Evolutionary conservation across 768 basidiomycete species (phyloP), one percentile per base, ranked within the genome.

Genomic region (Mycena haematopus): DNA sequence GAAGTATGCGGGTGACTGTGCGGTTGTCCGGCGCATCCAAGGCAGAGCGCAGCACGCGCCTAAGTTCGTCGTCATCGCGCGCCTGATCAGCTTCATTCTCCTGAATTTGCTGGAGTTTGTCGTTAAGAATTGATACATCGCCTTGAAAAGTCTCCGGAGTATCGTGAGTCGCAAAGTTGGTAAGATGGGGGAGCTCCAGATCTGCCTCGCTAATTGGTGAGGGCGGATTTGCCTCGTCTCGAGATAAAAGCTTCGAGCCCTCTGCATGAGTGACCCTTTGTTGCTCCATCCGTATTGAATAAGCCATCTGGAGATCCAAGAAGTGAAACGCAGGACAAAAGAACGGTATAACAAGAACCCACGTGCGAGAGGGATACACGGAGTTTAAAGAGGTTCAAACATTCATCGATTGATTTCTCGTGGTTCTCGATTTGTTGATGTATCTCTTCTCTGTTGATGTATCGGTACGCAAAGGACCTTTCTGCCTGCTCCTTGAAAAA

Each of bases 381-480:
- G 29, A 62, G 17, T 1, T 40, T 11, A 14, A 85, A 85, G 63
- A 82, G 70, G 24, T 63, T 64, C 29, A 84, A 62, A 10, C 79
- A 80, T 44, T 85, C 82, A 17, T 71, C 74, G 35, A 88, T 75
- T 2, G 75, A 73, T 7, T 76, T 69, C 42, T 83, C 78, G 31
- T 81, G 82, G 4, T 67, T 72, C 0, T 60, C 56, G n/a, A 87
- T 79, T 35, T 77, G 75, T 4, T 75, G 71, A 22, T 72, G 66
- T n/a, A 82, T 81, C 53, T 87, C 86, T 29, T 85, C 83, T 36
- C 82, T 79, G 65, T 80, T 80, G 42, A 87, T 72, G 67, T 84
- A 88, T 3, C 82, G 78, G 68, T 83, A 82, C 63, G 87, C 70
- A 72, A 87, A 87, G 1, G 86, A 79, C 13, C 83, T 69, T 27